Conservation (phyloP, 139 green algal genomes). For the Picochlorum sp. region DNA sequence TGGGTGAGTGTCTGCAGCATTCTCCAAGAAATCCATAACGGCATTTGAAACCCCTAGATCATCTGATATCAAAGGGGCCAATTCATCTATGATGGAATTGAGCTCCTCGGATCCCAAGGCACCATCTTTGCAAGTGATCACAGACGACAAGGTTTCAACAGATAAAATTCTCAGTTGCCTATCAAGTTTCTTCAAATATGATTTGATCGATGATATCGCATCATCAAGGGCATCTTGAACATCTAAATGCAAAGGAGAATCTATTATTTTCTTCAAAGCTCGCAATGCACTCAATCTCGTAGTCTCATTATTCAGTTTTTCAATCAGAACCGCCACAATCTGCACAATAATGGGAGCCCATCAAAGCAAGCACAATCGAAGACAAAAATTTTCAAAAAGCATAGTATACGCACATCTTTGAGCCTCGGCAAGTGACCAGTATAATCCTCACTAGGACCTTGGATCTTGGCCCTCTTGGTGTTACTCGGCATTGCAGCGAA, state of each 20-base stretch:
- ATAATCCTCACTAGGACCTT: background rate
- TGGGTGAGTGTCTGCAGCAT: no score
- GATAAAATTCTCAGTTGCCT: constrained; percentile 68
- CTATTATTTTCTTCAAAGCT: constrained; percentile 60
- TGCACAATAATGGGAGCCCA: background rate
- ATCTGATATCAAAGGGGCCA: constrained; percentile 53
- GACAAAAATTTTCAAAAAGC: no score
- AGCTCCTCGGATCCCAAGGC: constrained; percentile 9
- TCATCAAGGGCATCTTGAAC: constrained; percentile 30
- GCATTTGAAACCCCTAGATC: constrained; percentile 72
- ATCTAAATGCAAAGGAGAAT: constrained; percentile 46
- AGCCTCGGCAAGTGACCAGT: background rate
- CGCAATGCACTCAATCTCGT: constrained; percentile 80
- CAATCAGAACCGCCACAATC: constrained; percentile 65
- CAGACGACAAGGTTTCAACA: constrained; percentile 40
- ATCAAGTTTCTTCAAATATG: constrained; percentile 89
- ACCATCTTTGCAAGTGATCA: constrained; percentile 20
- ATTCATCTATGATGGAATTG: constrained; percentile 32
- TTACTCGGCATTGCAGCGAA: constrained; percentile 30
- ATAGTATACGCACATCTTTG: background rate
- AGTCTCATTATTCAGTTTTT: constrained; percentile 84
- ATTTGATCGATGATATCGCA: constrained; percentile 60
- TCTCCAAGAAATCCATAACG: constrained; percentile 53
- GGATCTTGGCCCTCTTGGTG: background rate
- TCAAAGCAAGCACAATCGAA: no score